Conservation (phyloP, 164 flowering plant genomes). For the Vitis amurensis region DNA sequence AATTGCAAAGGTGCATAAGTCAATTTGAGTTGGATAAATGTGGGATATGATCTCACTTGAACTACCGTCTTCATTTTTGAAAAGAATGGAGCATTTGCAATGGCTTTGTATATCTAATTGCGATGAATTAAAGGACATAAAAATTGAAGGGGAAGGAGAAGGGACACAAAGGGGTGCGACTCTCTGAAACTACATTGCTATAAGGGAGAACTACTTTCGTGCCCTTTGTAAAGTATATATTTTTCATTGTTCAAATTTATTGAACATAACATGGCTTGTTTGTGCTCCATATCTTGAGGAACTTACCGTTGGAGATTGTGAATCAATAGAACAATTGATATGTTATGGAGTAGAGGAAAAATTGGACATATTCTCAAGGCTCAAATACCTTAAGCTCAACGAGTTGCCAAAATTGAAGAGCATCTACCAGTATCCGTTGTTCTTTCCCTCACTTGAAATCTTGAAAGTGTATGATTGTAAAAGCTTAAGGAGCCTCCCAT, state of each 20-base stretch:
- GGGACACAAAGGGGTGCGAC: too few species aligned
- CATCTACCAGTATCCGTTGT: background rate
- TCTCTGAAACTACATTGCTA: too few species aligned
- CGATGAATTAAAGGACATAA: too few species aligned
- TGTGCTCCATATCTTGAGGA: slow-evolving; percentile 8
- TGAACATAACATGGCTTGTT: slow-evolving; percentile 6
- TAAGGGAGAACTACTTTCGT: background rate
- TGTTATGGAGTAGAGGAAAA: background rate
- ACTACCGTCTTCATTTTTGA: too few species aligned
- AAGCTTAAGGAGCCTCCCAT: background rate
- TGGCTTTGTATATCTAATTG: too few species aligned
- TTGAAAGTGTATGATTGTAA: background rate
- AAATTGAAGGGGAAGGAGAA: too few species aligned
- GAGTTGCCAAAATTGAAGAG: background rate
- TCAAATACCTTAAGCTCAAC: background rate
- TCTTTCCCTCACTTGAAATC: background rate
- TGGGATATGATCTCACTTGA: too few species aligned
- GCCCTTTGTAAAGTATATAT: background rate
- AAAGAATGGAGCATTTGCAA: too few species aligned
- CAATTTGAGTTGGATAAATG: too few species aligned
- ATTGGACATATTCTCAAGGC: background rate
- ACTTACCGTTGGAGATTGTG: background rate
- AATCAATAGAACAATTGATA: slow-evolving; percentile 3
- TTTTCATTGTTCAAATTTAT: background rate
- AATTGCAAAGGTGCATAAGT: too few species aligned